Percentiles rank a stretch among this genome's conserved stretches.
Conservation (phyloP, 2,329 filamentous ascomycete genomes). For the Magnaporthiopsis incrustans region DNA sequence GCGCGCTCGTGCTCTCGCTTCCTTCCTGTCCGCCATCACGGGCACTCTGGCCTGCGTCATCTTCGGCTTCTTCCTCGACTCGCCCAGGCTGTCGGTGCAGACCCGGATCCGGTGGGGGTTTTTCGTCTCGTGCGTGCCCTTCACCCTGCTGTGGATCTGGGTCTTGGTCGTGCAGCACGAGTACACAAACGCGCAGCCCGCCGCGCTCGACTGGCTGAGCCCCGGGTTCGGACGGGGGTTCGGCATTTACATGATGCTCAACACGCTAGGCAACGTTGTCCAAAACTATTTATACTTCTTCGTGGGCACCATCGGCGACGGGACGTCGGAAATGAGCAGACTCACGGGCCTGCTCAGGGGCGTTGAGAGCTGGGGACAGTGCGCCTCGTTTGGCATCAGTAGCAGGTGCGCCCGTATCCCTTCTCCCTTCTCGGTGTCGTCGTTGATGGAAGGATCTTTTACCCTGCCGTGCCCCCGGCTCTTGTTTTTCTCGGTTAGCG, state of each 20-base stretch:
- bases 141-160: conserved; percentile 62
- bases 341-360: conserved; percentile 14
- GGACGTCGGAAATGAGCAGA: conserved; percentile 15
- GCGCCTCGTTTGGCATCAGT: conserved; percentile 17
- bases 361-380: conserved; percentile 18
- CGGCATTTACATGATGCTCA: conserved; percentile 57
- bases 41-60: conserved; percentile 59
- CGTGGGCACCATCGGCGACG: conserved; percentile 20
- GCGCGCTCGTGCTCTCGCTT: conserved; percentile 59
- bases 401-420: conserved; percentile 9
- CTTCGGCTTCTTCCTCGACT: conserved; percentile 56
- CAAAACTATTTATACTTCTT: conserved; percentile 65
- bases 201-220: conserved; percentile 56
- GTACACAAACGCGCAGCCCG: conserved; percentile 46
- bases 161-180: conserved; percentile 55
- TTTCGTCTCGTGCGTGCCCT: conserved; percentile 31
- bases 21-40: conserved; percentile 61
- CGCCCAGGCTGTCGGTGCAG: conserved; percentile 44
- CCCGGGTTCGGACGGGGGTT: conserved; percentile 59
- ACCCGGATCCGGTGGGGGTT: conserved; percentile 48
- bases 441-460: background rate
- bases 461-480: no score
- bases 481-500: background rate
- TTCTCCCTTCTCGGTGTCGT: background rate
- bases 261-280: conserved; percentile 53